Percentiles rank a stretch among this genome's conserved stretches.
These are phyloP conservation scores for Phytophthora boehmeriae DNA, from an alignment of 352 stramenopile genomes.

Conservation along the genomic window DNA sequence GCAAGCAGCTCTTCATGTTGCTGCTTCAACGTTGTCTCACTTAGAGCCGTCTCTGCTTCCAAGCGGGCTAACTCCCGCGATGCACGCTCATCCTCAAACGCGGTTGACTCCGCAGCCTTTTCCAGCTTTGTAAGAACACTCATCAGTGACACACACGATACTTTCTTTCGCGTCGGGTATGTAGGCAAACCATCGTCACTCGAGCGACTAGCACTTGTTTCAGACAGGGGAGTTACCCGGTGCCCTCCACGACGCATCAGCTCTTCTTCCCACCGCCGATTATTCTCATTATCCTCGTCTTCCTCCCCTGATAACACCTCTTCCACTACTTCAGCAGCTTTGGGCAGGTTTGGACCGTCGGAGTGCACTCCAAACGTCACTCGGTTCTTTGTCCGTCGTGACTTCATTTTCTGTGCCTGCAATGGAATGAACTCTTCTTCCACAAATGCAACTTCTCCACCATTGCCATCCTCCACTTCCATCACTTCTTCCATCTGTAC, in stretches of 20 bases:
- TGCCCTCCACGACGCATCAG: slow-evolving; percentile 76
- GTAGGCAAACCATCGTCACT: slow-evolving; percentile 13
- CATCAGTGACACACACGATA: slow-evolving; percentile 50
- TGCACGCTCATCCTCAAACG: slow-evolving; percentile 51
- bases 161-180: slow-evolving; percentile 62
- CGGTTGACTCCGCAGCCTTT: slow-evolving; percentile 47
- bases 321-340: slow-evolving; percentile 49
- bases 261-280: slow-evolving; percentile 72
- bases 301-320: slow-evolving; percentile 42
- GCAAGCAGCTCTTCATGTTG: slow-evolving; percentile 57
- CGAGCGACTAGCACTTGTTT: slow-evolving; percentile 14
- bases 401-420: slow-evolving; percentile 40
- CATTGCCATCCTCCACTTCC: slow-evolving; percentile 25
- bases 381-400: slow-evolving; percentile 48
- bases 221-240: slow-evolving; percentile 13
- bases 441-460: slow-evolving; percentile 23
- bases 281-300: slow-evolving; percentile 57
- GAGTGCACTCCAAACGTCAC: slow-evolving; percentile 68
- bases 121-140: slow-evolving; percentile 63
- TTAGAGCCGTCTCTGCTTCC: slow-evolving; percentile 49
- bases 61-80: slow-evolving; percentile 59
- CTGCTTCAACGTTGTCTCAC: slow-evolving; percentile 45
- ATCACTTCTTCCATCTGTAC: slow-evolving; percentile 39
- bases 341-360: slow-evolving; percentile 31
- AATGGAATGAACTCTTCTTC: slow-evolving; percentile 74